Base-by-base conservation (phyloP, 306 rosid species). In the Fagus crenata region DNA sequence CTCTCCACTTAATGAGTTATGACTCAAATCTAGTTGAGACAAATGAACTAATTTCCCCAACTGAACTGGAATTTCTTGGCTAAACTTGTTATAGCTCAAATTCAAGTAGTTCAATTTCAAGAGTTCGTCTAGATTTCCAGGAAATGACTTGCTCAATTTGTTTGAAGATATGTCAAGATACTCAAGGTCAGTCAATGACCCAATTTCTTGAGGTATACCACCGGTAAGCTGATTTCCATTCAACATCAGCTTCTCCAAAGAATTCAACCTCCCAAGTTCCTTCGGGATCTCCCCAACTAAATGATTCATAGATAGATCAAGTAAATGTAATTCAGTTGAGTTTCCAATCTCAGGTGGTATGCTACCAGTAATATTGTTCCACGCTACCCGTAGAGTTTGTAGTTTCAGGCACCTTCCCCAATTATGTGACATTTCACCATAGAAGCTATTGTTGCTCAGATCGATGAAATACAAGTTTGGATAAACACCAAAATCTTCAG, bases 31-130 rank as follows among this genome's bases (percentile, higher is more conserved):
- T 31, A 63, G 32, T 33, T 9, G 18, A 17, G 79, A 33, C 6
- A 49, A 18, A 9, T 35, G 72, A n/a, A 35, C 6, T 63, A 75
- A 75, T 33, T 64, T 75, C 37, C 60, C 61, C 22, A 75, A 64
- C 32, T 14, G 2, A 35, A 36, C 2, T 63, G 79, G 79, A 63
- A 75, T 35, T 11, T 4, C 51, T 18, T 41, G 63, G 53, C 39
- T 36, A n/a, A 75, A 75, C 49, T 11, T 63, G 63, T 64, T 76
- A 15, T 51, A 5, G 64, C 65, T 65, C 64, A 76, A 76, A 65
- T 76, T 67, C 53, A 76, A 13, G 64, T 65, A 22, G 79, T n/a
- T 7, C 55, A 76, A 51, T 6, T 37, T 37, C 13, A 53, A 7
- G 14, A 76, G 31, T 35, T 36, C 51, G 12, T 61, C 53, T 3